Base-by-base conservation (phyloP, 2,329 filamentous ascomycete species). In the Escovopsis sp. region DNA sequence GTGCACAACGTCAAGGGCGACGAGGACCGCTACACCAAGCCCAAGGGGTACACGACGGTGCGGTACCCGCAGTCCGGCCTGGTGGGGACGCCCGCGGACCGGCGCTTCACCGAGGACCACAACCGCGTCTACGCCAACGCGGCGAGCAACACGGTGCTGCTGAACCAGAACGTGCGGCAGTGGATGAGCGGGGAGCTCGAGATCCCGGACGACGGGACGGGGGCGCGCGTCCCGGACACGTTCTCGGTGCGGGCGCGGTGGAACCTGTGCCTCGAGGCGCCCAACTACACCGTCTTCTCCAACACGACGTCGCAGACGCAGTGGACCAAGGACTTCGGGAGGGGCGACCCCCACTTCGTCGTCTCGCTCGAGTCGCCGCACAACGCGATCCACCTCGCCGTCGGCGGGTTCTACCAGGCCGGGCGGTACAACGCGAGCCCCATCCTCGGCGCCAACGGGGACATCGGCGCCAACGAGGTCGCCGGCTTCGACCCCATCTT, bases 401-500 rank as follows among this genome's bases (percentile, higher is more conserved):
- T 53, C 18, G 50, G 50, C 25, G 49, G 49, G 4, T 47, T 47
- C 37, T 31, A 45, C 15, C 21, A 32, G 11, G 11, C 6, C 12
- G 14, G 7, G 14, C n/a, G 5, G 6, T 38, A 43, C 16, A 34
- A 43, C 33, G 38, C 34, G 15, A 33, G 35, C 15, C 15, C 28
- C 11, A 41, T 43, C 15, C 28, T 27, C n/a, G 48, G 39, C 9
- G 49, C 52, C 6, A 52, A 52, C 13, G 51, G 52, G 7, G 51
- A 54, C 38, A 54, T 54, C 49, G 52, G 50, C 4, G 49, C 50
- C 36, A 55, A 54, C 35, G 48, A 55, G n/a, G 54, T 48, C 19
- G 50, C 52, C 5, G 41, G 37, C 5, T 54, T 55, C 27, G 52
- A 55, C 32, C 50, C 49, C n/a, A 44, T 53, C 35, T 54, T 54